Percentiles rank a stretch among this genome's conserved stretches.
Conservation (phyloP, 257 asterid species). For the Agastache rugosa region DNA sequence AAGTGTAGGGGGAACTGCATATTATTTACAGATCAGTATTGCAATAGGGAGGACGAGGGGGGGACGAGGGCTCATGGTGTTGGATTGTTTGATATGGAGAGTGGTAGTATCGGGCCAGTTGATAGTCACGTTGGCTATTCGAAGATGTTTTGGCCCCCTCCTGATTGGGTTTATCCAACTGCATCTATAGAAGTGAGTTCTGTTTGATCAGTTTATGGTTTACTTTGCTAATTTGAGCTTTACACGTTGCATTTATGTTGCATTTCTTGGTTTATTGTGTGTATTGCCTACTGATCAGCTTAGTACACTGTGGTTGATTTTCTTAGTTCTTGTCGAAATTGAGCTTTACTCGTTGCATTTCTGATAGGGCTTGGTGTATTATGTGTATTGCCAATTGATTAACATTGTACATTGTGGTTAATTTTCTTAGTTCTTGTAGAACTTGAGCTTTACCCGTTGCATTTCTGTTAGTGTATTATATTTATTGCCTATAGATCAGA, state of each 20-base stretch:
- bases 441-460: background rate
- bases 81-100: slow-evolving; percentile 75
- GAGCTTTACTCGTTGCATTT: background rate
- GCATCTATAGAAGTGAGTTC: slow-evolving; percentile 65
- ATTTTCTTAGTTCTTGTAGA: background rate
- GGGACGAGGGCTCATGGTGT: slow-evolving; percentile 54
- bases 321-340: background rate
- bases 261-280: slow-evolving; percentile 1
- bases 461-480: background rate
- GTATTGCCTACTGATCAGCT: slow-evolving; percentile 10
- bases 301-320: slow-evolving; percentile 4
- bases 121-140: slow-evolving; percentile 48
- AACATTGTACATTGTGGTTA: background rate
- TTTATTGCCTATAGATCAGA: too few relatives aligned
- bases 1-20: slow-evolving; percentile 70
- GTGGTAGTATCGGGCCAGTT: slow-evolving; percentile 69
- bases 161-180: slow-evolving; percentile 65
- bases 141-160: slow-evolving; percentile 90
- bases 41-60: slow-evolving; percentile 60
- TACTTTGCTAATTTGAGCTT: background rate
- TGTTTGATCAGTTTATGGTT: slow-evolving; percentile 7
- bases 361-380: background rate
- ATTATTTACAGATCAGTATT: slow-evolving; percentile 61
- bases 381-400: background rate
- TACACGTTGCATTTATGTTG: background rate